A percentile compares a stretch with the other conserved stretches of the same genome.
These are phyloP conservation scores for Terfezia boudieri DNA, from an alignment of 495 filamentous ascomycete genomes.

Conservation along the genomic window DNA sequence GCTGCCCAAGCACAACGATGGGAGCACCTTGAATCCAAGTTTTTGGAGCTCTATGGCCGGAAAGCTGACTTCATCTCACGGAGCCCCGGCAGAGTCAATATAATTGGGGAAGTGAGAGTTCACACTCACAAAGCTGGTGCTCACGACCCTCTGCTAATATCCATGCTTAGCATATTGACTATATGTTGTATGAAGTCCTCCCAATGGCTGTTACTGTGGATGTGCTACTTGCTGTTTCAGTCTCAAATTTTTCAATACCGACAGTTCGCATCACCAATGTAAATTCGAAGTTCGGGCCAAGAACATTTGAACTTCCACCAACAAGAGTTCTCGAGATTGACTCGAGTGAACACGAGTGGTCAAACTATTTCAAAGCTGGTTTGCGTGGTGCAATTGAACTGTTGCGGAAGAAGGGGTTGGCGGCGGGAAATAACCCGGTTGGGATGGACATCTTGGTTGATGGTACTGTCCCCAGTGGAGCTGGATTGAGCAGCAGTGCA, in stretches of 20 bases:
- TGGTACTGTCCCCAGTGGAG: slow-evolving; percentile 76
- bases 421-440: slow-evolving; percentile 35
- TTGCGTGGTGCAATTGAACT: slow-evolving; percentile 60
- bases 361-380: slow-evolving; percentile 94
- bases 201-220: slow-evolving; percentile 90
- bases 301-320: slow-evolving; percentile 49
- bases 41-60: slow-evolving; percentile 47
- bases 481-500: slow-evolving; percentile 79
- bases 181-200: slow-evolving; percentile 84
- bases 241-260: slow-evolving; percentile 24
- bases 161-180: slow-evolving; percentile 57
- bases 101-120: slow-evolving; percentile 56
- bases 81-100: slow-evolving; percentile 86
- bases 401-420: slow-evolving; percentile 41
- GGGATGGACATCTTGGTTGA: slow-evolving; percentile 80
- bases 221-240: slow-evolving; percentile 65
- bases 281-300: slow-evolving; percentile 49
- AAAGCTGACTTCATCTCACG: slow-evolving; percentile 63
- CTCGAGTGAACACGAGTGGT: slow-evolving; percentile 70
- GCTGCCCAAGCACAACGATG: slow-evolving; percentile 40
- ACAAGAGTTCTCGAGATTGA: slow-evolving; percentile 52
- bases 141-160: slow-evolving; percentile 1
- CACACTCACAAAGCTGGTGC: not conserved
- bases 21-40: slow-evolving; percentile 45
- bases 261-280: slow-evolving; percentile 57